Evolutionary conservation across 108 stramenopile species (phyloP), one percentile per base, ranked within the genome.

Genomic region (Skeletonema tropicum): DNA sequence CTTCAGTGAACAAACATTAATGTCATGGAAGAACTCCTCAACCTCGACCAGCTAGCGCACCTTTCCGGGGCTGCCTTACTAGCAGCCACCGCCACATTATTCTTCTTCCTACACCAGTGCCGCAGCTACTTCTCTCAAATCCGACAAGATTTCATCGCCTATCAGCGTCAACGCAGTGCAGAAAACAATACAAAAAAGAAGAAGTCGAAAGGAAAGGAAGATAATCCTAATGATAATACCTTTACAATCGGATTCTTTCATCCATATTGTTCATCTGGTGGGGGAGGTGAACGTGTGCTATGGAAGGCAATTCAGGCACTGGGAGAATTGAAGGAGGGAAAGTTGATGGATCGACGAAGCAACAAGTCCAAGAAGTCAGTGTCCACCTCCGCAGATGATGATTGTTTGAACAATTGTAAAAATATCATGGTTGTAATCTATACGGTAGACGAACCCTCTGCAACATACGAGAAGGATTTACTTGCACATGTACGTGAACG

Each of bases 211-310:
- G 59, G 60, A 13, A 55, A 55, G 11, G 66, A 10, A 30, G 3
- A 15, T n/a, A 61, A 66, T n/a, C 25, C 58, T 61, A 29, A 69
- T 25, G 59, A 76, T 6, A 62, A 46, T 6, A 17, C 79, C 36
- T 80, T 80, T 17, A 39, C 70, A 21, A 61, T 90, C 26, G 95
- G 82, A 42, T 95, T 97, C 72, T 95, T 94, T 74, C 96, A 97
- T 85, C 96, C 96, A 2, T 69, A 89, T 69, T 93, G 92, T 46
- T 84, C 86, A 46, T 81, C 83, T 31, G 98, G 98, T 6, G 99
- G 99, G 15, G 99, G 99, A 15, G 99, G 99, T 7, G 99, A 99
- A 79, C 92, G 99, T 8, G 99, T 99, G 7, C 75, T 99, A 30
- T 99, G 99, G 99, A 88, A 94, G 59, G 88, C 90, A 17, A 83